Conservation (phyloP, 2,329 filamentous ascomycete species). For the Neoascochyta sp. region DNA sequence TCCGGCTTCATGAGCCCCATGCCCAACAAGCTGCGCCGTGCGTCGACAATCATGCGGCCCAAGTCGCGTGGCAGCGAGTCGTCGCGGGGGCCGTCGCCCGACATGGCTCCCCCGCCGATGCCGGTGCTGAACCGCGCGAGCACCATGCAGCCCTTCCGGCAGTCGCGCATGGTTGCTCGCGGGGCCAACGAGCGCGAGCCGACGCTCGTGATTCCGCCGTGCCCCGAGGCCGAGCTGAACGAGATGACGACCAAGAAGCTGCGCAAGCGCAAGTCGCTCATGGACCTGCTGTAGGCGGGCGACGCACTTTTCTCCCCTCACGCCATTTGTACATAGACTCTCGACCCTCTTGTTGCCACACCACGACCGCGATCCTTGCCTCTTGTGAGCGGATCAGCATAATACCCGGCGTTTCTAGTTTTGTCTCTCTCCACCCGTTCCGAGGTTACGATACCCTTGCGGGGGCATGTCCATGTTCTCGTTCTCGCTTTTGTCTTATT, state of each 20-base stretch:
- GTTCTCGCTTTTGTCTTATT: constrained; percentile 3
- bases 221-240: constrained; percentile 19
- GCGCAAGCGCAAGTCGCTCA: constrained; percentile 37
- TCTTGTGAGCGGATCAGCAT: constrained; percentile 10
- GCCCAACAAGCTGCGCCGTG: constrained; percentile 28
- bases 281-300: constrained; percentile 35
- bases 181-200: constrained; percentile 38
- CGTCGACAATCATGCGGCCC: constrained; percentile 30
- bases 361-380: constrained; percentile 2
- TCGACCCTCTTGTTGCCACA: constrained; percentile 5
- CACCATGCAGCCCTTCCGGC: constrained; percentile 14
- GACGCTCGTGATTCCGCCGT: constrained; percentile 32
- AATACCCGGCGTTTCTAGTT: constrained; percentile 14
- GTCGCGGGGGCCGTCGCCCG: constrained; percentile 18
- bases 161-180: constrained; percentile 29
- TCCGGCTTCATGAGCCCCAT: constrained; percentile 14
- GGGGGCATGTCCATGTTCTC: constrained; percentile 7
- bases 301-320: constrained; percentile 2
- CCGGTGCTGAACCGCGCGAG: constrained; percentile 12
- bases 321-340: constrained; percentile 9
- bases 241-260: constrained; percentile 22
- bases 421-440: constrained; percentile 2
- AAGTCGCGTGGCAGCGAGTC: constrained; percentile 17
- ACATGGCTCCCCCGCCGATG: constrained; percentile 20
- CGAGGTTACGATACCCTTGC: constrained; percentile 12